These are phyloP conservation scores for Hymenoscyphus salicellus DNA, from an alignment of 2,329 filamentous ascomycete genomes.

Conservation along the genomic window DNA sequence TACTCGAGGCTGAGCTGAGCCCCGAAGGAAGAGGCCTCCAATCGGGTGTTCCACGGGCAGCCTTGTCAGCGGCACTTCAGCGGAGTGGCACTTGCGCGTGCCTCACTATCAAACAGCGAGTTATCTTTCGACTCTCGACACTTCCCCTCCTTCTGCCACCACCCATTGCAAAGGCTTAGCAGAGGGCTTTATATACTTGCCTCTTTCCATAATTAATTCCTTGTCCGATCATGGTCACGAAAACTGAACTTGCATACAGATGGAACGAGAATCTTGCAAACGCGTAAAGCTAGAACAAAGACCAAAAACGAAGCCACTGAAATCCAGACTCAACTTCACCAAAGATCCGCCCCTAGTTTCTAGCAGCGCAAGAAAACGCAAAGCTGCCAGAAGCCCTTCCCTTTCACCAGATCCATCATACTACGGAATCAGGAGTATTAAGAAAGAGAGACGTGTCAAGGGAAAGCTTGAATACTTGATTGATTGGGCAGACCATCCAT, in stretches of 20 bases:
- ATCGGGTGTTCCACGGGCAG: not conserved
- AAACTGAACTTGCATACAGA: constrained; percentile 11
- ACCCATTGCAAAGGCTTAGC: not conserved
- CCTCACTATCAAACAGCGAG: constrained; percentile 8
- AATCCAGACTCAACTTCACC: not conserved
- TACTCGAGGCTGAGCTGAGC: not conserved
- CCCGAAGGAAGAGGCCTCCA: not conserved
- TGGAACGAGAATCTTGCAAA: constrained; percentile 9
- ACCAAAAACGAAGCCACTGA: not conserved
- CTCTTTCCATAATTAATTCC: not conserved
- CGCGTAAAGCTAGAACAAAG: constrained; percentile 9
- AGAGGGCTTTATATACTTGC: not conserved
- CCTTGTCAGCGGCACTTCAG: not conserved
- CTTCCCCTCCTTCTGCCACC: not conserved
- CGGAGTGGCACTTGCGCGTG: not conserved
- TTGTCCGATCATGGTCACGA: constrained; percentile 7
- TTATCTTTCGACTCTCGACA: not conserved
- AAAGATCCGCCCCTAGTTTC: not conserved
- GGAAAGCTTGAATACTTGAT: constrained; percentile 46
- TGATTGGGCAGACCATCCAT: constrained; percentile 54
- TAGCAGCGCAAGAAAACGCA: constrained; percentile 1
- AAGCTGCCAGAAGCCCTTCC: not conserved
- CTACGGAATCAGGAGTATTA: constrained; percentile 18
- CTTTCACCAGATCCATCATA: not conserved
- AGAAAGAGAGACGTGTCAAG: constrained; percentile 18